Conservation (phyloP, 345 rosid species). For the Syzygium grande region DNA sequence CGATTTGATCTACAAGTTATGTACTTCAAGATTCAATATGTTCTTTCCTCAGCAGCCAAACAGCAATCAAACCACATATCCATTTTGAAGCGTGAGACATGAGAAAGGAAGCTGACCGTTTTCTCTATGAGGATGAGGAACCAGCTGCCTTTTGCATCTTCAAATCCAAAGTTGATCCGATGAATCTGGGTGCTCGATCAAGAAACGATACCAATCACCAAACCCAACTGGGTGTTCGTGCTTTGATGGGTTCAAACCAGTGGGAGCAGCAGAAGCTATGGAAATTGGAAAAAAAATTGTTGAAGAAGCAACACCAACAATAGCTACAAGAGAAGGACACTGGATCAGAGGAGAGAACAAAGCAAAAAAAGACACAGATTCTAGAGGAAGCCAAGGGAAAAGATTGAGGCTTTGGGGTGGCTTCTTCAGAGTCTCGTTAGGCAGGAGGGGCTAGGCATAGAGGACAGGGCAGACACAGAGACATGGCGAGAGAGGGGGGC, state of each 20-base stretch:
- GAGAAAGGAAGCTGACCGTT: conserved; percentile 15
- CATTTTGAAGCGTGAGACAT: background rate
- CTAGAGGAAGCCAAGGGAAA: background rate
- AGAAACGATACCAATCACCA: background rate
- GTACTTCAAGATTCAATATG: background rate
- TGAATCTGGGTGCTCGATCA: conserved; percentile 10
- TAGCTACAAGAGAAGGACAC: background rate
- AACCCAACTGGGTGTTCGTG: background rate
- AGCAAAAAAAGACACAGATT: background rate
- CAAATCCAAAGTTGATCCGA: conserved; percentile 2
- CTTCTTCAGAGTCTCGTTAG: background rate
- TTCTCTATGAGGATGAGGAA: background rate
- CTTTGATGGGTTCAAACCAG: background rate
- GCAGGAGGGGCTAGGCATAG: background rate
- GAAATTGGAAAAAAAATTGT: background rate
- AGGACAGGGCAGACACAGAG: background rate
- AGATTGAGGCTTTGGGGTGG: background rate
- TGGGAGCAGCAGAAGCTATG: background rate
- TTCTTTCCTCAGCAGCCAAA: background rate
- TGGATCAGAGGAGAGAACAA: background rate
- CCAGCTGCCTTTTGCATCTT: conserved; percentile 8
- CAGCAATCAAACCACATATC: background rate
- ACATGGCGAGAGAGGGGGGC: background rate
- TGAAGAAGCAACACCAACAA: background rate
- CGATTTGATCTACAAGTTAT: background rate